These are phyloP conservation scores for Nemophila menziesii DNA, from an alignment of 257 asterid species.

Conservation along the genomic window DNA sequence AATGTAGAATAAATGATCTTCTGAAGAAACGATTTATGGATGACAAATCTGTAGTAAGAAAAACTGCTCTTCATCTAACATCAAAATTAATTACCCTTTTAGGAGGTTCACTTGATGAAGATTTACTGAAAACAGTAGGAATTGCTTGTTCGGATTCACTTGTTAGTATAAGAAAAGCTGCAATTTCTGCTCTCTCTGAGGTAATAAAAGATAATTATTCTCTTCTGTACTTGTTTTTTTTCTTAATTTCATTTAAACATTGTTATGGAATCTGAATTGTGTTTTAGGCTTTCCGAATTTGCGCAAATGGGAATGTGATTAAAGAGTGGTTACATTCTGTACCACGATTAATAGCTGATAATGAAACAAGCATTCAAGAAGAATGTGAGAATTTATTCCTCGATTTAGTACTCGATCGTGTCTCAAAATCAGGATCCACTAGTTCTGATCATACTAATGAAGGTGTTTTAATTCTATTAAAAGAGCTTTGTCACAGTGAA, in stretches of 20 bases:
- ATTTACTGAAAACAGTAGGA: slow-evolving; percentile 67
- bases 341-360: slow-evolving; percentile 67
- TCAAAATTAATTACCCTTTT: slow-evolving; percentile 53
- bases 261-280: slow-evolving; percentile 7
- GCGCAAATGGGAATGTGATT: slow-evolving; percentile 33
- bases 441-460: slow-evolving; percentile 21
- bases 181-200: slow-evolving; percentile 81
- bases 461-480: slow-evolving; percentile 41
- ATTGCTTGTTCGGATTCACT: slow-evolving; percentile 93
- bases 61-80: slow-evolving; percentile 71
- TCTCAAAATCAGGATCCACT: slow-evolving; percentile 38
- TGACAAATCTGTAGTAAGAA: slow-evolving; percentile 93
- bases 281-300: slow-evolving; percentile 63
- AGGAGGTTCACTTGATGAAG: slow-evolving; percentile 60
- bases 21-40: slow-evolving; percentile 61
- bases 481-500: slow-evolving; percentile 64
- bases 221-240: background rate
- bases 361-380: slow-evolving; percentile 92
- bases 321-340: slow-evolving; percentile 88
- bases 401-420: slow-evolving; percentile 66
- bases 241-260: background rate
- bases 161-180: slow-evolving; percentile 90
- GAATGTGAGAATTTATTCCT: slow-evolving; percentile 80
- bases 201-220: slow-evolving; percentile 23
- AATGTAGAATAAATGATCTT: slow-evolving; percentile 34